Evolutionary conservation across 1,284 basidiomycete genomes (phyloP), one percentile per base, ranked within the genome.

Genomic region (Sutorius eximius): DNA sequence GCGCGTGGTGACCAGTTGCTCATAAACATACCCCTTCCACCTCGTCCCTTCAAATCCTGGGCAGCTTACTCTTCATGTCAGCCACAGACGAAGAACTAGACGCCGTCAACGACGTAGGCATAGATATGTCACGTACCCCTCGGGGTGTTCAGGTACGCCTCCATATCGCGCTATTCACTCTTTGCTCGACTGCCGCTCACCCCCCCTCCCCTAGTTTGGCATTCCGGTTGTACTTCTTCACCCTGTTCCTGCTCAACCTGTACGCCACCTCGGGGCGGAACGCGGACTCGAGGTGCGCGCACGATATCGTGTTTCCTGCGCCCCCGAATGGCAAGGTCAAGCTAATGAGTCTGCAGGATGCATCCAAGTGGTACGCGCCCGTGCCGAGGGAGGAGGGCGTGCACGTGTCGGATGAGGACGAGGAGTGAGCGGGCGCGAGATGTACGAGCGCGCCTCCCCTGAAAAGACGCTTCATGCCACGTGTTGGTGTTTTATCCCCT

Each of bases 61-160:
- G 0, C 38, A 82, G 88, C 3, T 65, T 92, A 2, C 73, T 93
- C 12, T 96, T 96, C 78, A 93, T 95, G 82, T 90, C 89, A 13
- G 93, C 87, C 0, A 96, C 94, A 0, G 92, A 96, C 68, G 93
- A 97, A 73, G 91, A 95, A 68, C 75, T 95, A 40, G 66, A 78
- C 33, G 87, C 80, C 58, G 82, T 87, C 13, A 78, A 90, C 61
- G 81, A 81, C 22, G 75, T 77, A 33, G 87, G 82, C 47, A 88
- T 94, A 82, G 93, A 95, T 67, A 95, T 66, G 91, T 95, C 59
- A 91, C 92, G 0, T 95, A 95, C 65, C 89, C 42, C 76, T 95
- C 9, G 86, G 90, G 66, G 86, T 92, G 78, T 91, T 89, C 73
- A 93, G 89, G 83, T 65, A 9, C 24, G 40, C n/a, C n/a, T n/a